Evolutionary conservation across 2,329 filamentous ascomycete species (phyloP), one percentile per base, ranked within the genome.

Genomic region (Verticillium isaacii): DNA sequence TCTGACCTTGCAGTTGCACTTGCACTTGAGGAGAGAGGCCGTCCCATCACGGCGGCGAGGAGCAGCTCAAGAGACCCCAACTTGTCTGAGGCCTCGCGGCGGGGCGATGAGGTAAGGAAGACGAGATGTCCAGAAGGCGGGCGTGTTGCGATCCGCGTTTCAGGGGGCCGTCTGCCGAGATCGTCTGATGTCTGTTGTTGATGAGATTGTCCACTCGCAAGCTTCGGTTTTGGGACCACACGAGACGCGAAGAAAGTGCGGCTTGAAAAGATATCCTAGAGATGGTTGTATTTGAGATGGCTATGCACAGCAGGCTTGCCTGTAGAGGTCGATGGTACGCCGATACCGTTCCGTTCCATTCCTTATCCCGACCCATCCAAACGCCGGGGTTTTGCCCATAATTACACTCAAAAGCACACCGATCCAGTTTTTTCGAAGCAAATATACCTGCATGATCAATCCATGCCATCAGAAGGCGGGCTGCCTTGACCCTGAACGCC

Each of bases 401-500:
- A n/a, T 23, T 23, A 23, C 37, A 23, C 7, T 52, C 4, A 12
- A 25, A 52, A 52, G n/a, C 39, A n/a, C 39, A 15, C 9, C 4
- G 9, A 45, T 45, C 39, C 36, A 15, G 8, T 9, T 45, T 17
- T 17, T 9, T 23, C 17, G 39, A 52, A 52, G 19, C 12, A 52
- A 52, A 52, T 23, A 6, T 14, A 6, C 9, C 19, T 5, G 19
- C 11, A 36, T 36, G 5, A 9, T 52, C 5, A 52, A 19, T 25
- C 45, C n/a, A 52, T 25, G n/a, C 19, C 45, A 19, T 52, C 45
- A 52, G 45, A 23, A n/a, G 45, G 45, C n/a, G 45, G 12, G 25
- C 58, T 52, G 32, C 59, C 61, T 58, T 63, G 61, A 39, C 59
- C 61, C 62, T 80, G 73, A 29, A 80, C 80, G 41, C 86, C 89